These are phyloP conservation scores for Monascus purpureus DNA, from an alignment of 495 filamentous ascomycete genomes.

Conservation along the genomic window DNA sequence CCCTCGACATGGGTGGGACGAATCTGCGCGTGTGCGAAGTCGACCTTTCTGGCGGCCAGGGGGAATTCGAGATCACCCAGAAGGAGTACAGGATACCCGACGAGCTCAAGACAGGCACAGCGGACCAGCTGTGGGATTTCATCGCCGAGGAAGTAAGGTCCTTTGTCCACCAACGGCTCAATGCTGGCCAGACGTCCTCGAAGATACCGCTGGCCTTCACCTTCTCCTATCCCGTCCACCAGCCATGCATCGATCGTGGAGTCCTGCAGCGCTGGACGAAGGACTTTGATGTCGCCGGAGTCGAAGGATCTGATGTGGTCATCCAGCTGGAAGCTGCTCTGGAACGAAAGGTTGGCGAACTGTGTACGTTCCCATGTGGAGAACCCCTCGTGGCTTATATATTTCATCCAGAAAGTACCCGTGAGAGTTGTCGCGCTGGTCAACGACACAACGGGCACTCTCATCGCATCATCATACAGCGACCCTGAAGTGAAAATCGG, in stretches of 20 bases:
- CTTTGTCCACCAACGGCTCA: constrained; percentile 73
- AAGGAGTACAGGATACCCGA: constrained; percentile 85
- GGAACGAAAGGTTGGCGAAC: constrained; percentile 50
- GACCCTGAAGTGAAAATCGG: constrained; percentile 76
- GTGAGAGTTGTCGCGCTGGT: constrained; percentile 77
- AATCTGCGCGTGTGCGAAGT: constrained; percentile 91
- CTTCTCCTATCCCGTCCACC: constrained; percentile 86
- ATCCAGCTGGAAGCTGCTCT: constrained; percentile 75
- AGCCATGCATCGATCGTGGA: constrained; percentile 78
- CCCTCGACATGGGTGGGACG: constrained; percentile 91
- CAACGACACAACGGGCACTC: constrained; percentile 90
- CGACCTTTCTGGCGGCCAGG: constrained; percentile 60
- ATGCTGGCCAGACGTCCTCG: constrained; percentile 32
- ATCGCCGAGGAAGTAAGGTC: constrained; percentile 77
- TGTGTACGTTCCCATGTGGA: no score
- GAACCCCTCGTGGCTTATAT: no score
- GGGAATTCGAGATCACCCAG: constrained; percentile 85
- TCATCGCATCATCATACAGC: constrained; percentile 84
- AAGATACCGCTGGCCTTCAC: constrained; percentile 74
- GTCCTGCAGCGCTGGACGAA: constrained; percentile 93
- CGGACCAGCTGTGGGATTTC: constrained; percentile 81
- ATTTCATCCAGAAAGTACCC: constrained; percentile 48
- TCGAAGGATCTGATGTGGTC: constrained; percentile 82
- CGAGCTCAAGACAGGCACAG: constrained; percentile 67
- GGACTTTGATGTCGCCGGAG: constrained; percentile 81